These are phyloP conservation scores for Pleurotus salmoneostramineus DNA, from an alignment of 768 basidiomycete species.

Conservation along the genomic window DNA sequence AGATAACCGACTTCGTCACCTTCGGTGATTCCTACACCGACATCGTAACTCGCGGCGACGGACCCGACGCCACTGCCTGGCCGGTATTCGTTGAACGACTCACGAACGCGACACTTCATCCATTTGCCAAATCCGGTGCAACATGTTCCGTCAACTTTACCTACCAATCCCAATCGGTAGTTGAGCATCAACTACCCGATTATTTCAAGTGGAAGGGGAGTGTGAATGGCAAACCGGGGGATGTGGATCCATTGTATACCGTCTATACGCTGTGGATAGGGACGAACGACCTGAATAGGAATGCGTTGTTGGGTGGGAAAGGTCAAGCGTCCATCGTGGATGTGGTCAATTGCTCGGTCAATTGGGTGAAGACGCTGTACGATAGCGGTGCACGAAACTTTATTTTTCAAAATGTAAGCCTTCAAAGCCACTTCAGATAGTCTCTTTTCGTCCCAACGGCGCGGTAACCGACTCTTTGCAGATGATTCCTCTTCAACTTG, in stretches of 20 bases:
- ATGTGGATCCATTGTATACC: slow-evolving; percentile 40
- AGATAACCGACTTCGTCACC: slow-evolving; percentile 62
- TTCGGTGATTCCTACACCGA: slow-evolving; percentile 71
- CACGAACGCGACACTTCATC: slow-evolving; percentile 45
- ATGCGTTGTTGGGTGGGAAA: slow-evolving; percentile 50
- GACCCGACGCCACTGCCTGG: slow-evolving; percentile 43
- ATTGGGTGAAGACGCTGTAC: slow-evolving; percentile 57
- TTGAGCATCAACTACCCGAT: slow-evolving; percentile 52
- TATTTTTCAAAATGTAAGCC: slow-evolving; percentile 61
- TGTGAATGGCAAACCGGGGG: slow-evolving; percentile 32
- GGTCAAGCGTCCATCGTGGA: slow-evolving; percentile 53
- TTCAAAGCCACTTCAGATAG: not conserved
- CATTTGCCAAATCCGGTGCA: slow-evolving; percentile 59
- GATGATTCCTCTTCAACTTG: slow-evolving; percentile 38
- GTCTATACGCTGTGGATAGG: slow-evolving; percentile 69
- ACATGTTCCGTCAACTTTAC: slow-evolving; percentile 65
- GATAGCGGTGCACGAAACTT: slow-evolving; percentile 61
- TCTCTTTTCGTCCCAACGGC: too few relatives aligned
- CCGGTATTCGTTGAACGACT: slow-evolving; percentile 57
- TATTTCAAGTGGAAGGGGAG: slow-evolving; percentile 36
- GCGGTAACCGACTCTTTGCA: slow-evolving; percentile 12
- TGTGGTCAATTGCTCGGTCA: slow-evolving; percentile 52
- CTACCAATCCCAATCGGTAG: slow-evolving; percentile 51
- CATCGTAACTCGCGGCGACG: slow-evolving; percentile 33
- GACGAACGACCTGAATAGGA: slow-evolving; percentile 58